Evolutionary conservation across 2,329 filamentous ascomycete species (phyloP).

Genomic region (Neopestalotiopsis rosae): DNA sequence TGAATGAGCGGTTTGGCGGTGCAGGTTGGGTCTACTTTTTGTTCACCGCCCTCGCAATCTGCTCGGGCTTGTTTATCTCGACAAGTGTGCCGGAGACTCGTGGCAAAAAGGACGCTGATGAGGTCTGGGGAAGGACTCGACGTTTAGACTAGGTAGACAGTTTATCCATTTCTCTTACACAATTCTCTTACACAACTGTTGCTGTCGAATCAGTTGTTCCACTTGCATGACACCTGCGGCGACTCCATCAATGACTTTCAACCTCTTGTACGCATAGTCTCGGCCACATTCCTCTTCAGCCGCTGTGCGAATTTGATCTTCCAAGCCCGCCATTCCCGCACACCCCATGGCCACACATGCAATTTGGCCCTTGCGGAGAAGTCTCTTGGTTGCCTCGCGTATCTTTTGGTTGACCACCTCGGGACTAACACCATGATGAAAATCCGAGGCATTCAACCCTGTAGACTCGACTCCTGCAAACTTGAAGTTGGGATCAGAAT

Average conservation of each 20-base stretch:
- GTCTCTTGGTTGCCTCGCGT: constrained; percentile 69
- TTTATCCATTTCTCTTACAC: no score
- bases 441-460: constrained; percentile 77
- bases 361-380: constrained; percentile 64
- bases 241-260: constrained; percentile 82
- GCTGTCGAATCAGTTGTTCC: constrained; percentile 57
- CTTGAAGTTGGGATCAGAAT: constrained; percentile 42
- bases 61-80: constrained; percentile 74
- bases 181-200: constrained; percentile 36
- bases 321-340: constrained; percentile 88
- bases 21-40: constrained; percentile 88
- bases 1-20: constrained; percentile 69
- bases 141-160: constrained; percentile 49
- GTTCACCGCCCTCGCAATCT: constrained; percentile 76
- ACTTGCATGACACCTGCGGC: constrained; percentile 70
- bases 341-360: constrained; percentile 83
- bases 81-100: constrained; percentile 85
- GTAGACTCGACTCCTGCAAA: constrained; percentile 87
- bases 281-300: constrained; percentile 68
- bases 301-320: constrained; percentile 74
- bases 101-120: constrained; percentile 81
- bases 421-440: constrained; percentile 72
- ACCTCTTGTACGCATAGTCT: constrained; percentile 53
- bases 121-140: constrained; percentile 82
- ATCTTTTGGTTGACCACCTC: constrained; percentile 70